Percentiles rank a stretch among this genome's conserved stretches.
Evolutionary conservation across 495 filamentous ascomycete species (phyloP).

Genomic region (Talaromyces proteolyticus): DNA sequence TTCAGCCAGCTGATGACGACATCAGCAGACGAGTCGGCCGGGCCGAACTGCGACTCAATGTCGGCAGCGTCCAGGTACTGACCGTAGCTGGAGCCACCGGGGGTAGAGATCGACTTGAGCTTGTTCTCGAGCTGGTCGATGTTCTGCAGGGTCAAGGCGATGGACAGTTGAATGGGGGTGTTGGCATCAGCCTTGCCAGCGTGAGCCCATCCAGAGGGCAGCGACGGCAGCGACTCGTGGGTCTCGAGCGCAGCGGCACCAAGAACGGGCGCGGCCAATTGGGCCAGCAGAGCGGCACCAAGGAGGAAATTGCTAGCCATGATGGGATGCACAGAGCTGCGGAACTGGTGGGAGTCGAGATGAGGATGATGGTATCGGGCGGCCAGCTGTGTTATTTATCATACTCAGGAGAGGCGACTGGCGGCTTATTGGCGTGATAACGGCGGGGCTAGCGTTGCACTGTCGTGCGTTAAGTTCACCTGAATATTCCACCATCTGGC

Average conservation of each 20-base stretch:
- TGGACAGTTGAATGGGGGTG: constrained; percentile 26
- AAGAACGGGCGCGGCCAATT: constrained; percentile 29
- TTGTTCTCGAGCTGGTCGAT: constrained; percentile 48
- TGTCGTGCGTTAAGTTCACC: too few relatives aligned
- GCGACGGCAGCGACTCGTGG: constrained; percentile 35
- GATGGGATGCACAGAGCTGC: background rate
- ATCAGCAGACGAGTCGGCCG: constrained; percentile 24
- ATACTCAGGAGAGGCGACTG: too few relatives aligned
- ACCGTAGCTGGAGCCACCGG: constrained; percentile 48
- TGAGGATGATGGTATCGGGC: background rate
- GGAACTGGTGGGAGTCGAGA: background rate
- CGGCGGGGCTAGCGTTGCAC: too few relatives aligned
- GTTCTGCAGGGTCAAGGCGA: constrained; percentile 41
- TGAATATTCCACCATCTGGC: too few relatives aligned
- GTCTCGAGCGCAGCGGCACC: constrained; percentile 25
- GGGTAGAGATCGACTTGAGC: constrained; percentile 50
- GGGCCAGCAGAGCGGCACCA: constrained; percentile 4
- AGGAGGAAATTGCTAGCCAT: constrained; percentile 5
- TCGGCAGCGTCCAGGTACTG: constrained; percentile 47
- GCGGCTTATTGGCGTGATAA: too few relatives aligned
- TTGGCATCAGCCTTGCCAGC: constrained; percentile 18
- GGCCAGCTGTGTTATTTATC: too few relatives aligned
- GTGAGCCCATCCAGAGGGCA: constrained; percentile 41
- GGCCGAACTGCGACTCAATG: constrained; percentile 45
- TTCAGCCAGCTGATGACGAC: constrained; percentile 45